phyloP scores from a whole-genome alignment of 1,139 yeast species.

The Trichomonascaceae sp. region DNA sequence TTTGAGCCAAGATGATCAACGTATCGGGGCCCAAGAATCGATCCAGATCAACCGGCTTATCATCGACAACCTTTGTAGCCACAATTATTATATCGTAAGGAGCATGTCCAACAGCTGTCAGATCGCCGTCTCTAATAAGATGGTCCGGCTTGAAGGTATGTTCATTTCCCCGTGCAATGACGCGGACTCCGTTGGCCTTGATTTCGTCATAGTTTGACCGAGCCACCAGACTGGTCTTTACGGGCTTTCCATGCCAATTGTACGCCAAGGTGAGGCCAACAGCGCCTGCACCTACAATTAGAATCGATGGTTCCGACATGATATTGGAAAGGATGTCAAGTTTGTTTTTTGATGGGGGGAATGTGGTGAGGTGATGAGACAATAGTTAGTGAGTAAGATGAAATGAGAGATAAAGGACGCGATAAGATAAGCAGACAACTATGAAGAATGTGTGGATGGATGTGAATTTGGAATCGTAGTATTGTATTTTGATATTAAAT shows the following conservation, averaged over 20 bases:
- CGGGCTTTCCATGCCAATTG: slow-evolving; percentile 11
- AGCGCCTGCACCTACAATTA: slow-evolving; percentile 22
- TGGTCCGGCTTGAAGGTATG: slow-evolving; percentile 12
- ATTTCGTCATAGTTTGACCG: slow-evolving; percentile 19
- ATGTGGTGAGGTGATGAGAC: not conserved
- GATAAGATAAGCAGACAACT: too few relatives aligned
- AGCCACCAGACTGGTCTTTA: slow-evolving; percentile 16
- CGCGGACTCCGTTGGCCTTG: slow-evolving; percentile 13
- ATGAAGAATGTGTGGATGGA: not conserved
- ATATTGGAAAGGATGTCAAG: not conserved
- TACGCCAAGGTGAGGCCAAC: slow-evolving; percentile 19
- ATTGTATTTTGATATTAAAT: too few relatives aligned
- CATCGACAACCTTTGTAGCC: slow-evolving; percentile 18
- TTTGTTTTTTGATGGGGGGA: not conserved
- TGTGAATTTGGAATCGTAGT: not conserved
- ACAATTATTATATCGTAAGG: slow-evolving; percentile 19
- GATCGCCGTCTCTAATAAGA: slow-evolving; percentile 7
- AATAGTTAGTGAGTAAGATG: not conserved
- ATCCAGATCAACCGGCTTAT: slow-evolving; percentile 15
- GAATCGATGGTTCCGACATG: slow-evolving; percentile 1
- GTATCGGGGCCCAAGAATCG: slow-evolving; percentile 16
- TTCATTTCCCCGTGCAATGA: slow-evolving; percentile 5
- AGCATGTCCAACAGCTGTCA: slow-evolving; percentile 9
- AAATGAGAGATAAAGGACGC: not conserved
- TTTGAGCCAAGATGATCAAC: slow-evolving; percentile 20